Conservation (phyloP, 257 asterid genomes). For the Solanum paucissectum region DNA sequence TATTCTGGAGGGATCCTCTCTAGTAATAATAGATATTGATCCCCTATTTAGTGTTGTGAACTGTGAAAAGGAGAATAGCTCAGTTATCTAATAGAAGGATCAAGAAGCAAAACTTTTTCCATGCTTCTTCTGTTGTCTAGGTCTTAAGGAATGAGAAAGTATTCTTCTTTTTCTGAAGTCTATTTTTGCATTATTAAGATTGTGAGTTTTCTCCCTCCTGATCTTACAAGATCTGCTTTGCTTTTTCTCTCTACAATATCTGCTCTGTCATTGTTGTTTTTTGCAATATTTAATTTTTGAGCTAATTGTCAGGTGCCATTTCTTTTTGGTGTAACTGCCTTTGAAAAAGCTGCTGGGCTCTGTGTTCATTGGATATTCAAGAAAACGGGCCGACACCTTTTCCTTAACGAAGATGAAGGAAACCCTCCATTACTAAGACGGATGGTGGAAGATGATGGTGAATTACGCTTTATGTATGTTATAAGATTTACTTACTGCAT, state of each 20-base stretch:
- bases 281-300: neutral
- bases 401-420: constrained; percentile 59
- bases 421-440: constrained; percentile 21
- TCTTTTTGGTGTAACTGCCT: constrained; percentile 84
- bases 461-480: constrained; percentile 56
- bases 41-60: neutral
- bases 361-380: constrained; percentile 85
- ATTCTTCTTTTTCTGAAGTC: neutral
- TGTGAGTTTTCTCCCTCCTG: neutral
- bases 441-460: constrained; percentile 70
- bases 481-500: neutral
- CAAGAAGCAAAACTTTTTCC: neutral
- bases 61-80: neutral
- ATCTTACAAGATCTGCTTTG: neutral
- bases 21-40: neutral
- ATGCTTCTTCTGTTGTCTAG: neutral
- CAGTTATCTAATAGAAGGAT: neutral
- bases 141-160: neutral
- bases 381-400: constrained; percentile 95
- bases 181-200: neutral
- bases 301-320: constrained; percentile 68
- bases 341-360: constrained; percentile 67
- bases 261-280: neutral
- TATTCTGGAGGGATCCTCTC: neutral
- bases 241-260: neutral